phyloP scores from a whole-genome alignment of 805 yeast species.

The Nakazawaea anatomiae region DNA sequence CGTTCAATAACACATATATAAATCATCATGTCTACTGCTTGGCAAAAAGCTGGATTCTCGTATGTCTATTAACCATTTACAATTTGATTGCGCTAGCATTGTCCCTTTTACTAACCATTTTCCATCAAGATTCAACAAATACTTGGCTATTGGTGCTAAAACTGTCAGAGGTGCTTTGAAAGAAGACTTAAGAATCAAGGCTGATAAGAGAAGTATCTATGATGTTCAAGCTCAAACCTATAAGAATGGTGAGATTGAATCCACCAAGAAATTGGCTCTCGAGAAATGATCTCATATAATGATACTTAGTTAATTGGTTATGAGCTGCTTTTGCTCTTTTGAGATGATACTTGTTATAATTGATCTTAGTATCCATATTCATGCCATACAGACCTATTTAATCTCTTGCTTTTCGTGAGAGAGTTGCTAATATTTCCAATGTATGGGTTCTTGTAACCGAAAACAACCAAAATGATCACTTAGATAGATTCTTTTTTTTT shows the following conservation, averaged over 20 bases:
- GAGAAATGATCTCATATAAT: constrained; percentile 4
- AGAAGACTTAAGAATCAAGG: constrained; percentile 72
- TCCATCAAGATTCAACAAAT: constrained; percentile 63
- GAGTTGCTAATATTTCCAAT: too few relatives aligned
- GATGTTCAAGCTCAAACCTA: constrained; percentile 72
- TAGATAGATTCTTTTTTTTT: too few relatives aligned
- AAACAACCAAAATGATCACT: too few relatives aligned
- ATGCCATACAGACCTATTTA: too few relatives aligned
- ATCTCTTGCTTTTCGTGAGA: too few relatives aligned
- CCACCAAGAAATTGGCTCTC: constrained; percentile 18
- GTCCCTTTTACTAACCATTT: constrained; percentile 8
- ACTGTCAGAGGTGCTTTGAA: constrained; percentile 84
- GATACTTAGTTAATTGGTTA: too few relatives aligned
- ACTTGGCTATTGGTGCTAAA: constrained; percentile 85
- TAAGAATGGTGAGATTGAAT: constrained; percentile 54
- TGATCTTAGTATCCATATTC: too few relatives aligned
- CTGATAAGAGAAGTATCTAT: constrained; percentile 63
- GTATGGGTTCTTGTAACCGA: too few relatives aligned
- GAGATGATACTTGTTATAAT: too few relatives aligned
- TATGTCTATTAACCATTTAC: constrained; percentile 24
- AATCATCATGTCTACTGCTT: constrained; percentile 28
- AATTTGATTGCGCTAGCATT: neutral
- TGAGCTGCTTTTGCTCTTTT: too few relatives aligned
- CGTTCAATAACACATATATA: neutral
- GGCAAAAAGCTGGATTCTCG: constrained; percentile 66